Evolutionary conservation across 176 grass and related monocot genomes (phyloP).

Genomic region (Poa annua): DNA sequence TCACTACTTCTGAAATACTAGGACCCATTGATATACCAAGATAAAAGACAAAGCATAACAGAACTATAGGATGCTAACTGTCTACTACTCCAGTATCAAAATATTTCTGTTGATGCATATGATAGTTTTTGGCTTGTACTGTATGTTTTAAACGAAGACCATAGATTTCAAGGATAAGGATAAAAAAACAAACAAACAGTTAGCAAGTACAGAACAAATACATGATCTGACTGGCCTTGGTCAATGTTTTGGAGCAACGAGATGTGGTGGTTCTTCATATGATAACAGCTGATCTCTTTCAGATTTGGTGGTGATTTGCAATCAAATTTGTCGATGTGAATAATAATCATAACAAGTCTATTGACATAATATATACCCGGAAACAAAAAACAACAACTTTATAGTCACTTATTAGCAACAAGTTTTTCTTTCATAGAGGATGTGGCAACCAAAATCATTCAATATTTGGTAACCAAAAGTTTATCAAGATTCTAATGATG

Average conservation of each 20-base stretch:
- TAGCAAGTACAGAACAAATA: background rate
- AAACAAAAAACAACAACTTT: background rate
- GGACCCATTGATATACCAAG: background rate
- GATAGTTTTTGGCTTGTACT: background rate
- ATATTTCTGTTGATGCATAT: background rate
- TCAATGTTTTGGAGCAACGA: background rate
- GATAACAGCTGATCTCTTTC: conserved; percentile 6
- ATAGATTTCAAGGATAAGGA: conserved; percentile 8
- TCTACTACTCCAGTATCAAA: conserved; percentile 31
- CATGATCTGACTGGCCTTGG: background rate
- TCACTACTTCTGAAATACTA: background rate
- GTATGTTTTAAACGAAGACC: background rate
- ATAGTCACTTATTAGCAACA: background rate
- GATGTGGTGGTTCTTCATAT: background rate
- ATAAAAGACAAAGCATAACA: conserved; percentile 3
- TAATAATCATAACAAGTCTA: background rate
- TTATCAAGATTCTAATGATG: background rate
- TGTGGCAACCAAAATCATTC: background rate
- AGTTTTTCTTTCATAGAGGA: background rate
- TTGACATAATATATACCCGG: background rate
- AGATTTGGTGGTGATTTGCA: background rate
- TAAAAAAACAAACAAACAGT: background rate
- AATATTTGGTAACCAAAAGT: conserved; percentile 13
- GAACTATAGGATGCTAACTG: background rate
- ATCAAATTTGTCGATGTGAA: background rate